Conservation (phyloP, 75 land plant species). For the Cryptomeria japonica region DNA sequence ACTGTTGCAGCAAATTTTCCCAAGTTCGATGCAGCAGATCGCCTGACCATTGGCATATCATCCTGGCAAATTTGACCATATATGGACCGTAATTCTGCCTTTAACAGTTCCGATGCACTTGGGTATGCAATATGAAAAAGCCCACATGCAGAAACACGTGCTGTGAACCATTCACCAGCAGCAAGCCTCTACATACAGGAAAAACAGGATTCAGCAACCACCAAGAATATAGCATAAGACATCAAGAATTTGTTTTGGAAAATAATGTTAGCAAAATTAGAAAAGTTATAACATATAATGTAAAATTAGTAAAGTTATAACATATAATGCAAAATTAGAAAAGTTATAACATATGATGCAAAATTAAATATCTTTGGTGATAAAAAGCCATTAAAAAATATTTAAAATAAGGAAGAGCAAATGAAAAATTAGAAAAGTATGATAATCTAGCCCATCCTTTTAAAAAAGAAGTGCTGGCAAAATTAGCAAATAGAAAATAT, state of each 20-base stretch:
- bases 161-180: slow-evolving; percentile 96
- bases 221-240: background rate
- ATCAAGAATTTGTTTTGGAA: background rate
- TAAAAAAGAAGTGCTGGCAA: background rate
- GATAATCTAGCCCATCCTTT: background rate
- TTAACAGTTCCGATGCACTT: slow-evolving; percentile 77
- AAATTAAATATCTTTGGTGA: no score
- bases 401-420: background rate
- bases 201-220: background rate
- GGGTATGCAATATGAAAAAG: slow-evolving; percentile 94
- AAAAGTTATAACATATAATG: no score
- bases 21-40: slow-evolving; percentile 89
- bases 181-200: slow-evolving; percentile 71
- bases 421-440: background rate
- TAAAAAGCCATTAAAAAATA: background rate
- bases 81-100: slow-evolving; percentile 70
- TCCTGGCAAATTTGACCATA: slow-evolving; percentile 89
- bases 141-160: slow-evolving; percentile 93
- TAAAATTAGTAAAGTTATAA: background rate
- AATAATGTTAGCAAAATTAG: background rate
- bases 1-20: slow-evolving; percentile 96
- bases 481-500: no score
- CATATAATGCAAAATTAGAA: background rate
- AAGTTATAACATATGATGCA: background rate
- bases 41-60: slow-evolving; percentile 97